A percentile compares a stretch with the other conserved stretches of the same genome.
Evolutionary conservation across 495 filamentous ascomycete species (phyloP).

Genomic region (Bacidia gigantensis): DNA sequence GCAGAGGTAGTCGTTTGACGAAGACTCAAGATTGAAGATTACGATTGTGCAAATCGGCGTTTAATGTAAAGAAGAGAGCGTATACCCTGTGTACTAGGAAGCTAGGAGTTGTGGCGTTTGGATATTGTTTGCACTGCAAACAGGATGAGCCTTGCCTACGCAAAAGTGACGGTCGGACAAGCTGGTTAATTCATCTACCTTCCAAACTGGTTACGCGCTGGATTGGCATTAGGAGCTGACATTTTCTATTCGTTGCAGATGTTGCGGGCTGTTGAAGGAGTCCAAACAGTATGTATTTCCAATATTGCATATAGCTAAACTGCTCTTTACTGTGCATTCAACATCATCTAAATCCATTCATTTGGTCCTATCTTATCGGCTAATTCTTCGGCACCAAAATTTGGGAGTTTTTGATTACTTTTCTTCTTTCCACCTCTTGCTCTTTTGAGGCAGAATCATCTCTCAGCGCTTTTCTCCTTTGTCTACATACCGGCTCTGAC

Average conservation of each 20-base stretch:
- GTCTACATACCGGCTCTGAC: too few species aligned
- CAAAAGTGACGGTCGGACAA: too few species aligned
- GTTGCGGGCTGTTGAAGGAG: neutral
- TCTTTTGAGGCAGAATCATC: too few species aligned
- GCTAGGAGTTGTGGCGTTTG: neutral
- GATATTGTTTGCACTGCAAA: neutral
- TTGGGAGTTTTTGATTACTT: too few species aligned
- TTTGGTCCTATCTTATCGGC: too few species aligned
- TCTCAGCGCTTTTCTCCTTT: too few species aligned
- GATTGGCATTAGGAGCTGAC: neutral
- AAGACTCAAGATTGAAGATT: neutral
- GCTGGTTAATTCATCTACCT: too few species aligned
- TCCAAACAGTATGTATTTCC: neutral
- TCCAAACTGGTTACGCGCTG: neutral
- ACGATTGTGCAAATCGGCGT: neutral
- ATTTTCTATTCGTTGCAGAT: neutral
- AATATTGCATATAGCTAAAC: neutral
- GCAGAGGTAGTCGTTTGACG: constrained; percentile 1
- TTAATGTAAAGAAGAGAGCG: neutral
- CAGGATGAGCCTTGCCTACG: too few species aligned
- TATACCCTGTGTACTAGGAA: neutral
- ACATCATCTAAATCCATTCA: too few species aligned
- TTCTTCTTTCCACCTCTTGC: too few species aligned
- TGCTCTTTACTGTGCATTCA: too few species aligned
- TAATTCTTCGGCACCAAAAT: too few species aligned